Conservation (phyloP, 2,329 filamentous ascomycete species). For the Diaporthe citrichinensis region DNA sequence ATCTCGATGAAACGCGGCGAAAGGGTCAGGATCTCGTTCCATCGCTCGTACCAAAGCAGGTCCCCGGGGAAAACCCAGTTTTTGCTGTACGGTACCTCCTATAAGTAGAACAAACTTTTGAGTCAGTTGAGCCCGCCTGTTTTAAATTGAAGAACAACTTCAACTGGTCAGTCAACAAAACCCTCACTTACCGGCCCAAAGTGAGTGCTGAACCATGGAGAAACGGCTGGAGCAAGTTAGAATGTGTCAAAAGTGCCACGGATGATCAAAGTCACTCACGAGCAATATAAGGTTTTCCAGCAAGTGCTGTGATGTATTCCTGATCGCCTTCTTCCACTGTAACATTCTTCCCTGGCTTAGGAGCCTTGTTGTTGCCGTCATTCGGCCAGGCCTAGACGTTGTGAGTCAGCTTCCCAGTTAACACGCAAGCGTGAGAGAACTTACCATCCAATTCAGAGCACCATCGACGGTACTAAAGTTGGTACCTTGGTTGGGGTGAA, state of each 20-base stretch:
- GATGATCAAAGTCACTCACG: slow-evolving; percentile 11
- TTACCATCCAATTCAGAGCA: slow-evolving; percentile 53
- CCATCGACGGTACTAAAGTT: slow-evolving; percentile 59
- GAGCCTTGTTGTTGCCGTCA: slow-evolving; percentile 64
- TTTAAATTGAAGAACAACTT: rapidly evolving
- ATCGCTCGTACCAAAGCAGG: slow-evolving; percentile 70
- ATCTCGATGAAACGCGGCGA: slow-evolving; percentile 63
- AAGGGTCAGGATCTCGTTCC: slow-evolving; percentile 62
- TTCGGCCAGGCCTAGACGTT: slow-evolving; percentile 55
- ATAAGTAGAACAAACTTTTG: slow-evolving; percentile 60
- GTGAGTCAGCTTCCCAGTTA: neutral
- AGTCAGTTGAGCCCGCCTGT: no score
- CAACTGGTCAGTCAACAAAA: rapidly evolving
- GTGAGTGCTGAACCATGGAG: slow-evolving; percentile 55
- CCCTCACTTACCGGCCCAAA: slow-evolving; percentile 5
- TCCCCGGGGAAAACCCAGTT: slow-evolving; percentile 73
- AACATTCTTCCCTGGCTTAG: slow-evolving; percentile 54
- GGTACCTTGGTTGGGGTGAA: slow-evolving; percentile 56
- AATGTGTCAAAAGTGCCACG: slow-evolving; percentile 43
- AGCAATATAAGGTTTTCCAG: slow-evolving; percentile 43
- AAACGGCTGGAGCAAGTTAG: slow-evolving; percentile 43
- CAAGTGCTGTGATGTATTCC: slow-evolving; percentile 52
- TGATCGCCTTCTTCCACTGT: slow-evolving; percentile 57
- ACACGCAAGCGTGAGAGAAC: neutral
- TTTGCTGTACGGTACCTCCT: slow-evolving; percentile 61